Evolutionary conservation across 768 basidiomycete species (phyloP), one percentile per base, ranked within the genome.

Genomic region (Collybia sordida): DNA sequence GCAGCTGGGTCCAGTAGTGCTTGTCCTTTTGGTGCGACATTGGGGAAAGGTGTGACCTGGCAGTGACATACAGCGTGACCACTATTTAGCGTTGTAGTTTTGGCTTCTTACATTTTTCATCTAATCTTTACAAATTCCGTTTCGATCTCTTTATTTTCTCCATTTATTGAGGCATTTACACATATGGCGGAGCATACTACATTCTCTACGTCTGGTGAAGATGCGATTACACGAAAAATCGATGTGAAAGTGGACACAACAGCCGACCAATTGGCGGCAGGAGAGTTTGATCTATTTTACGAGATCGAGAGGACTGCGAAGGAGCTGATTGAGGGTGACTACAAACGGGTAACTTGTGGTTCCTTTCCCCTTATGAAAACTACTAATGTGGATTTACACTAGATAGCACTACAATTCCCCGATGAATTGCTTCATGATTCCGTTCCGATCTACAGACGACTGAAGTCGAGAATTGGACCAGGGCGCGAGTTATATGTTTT

Each of bases 331-430:
- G 64, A 71, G 17, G 82, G 83, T 1, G 74, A 78, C 52, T 93
- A 83, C 69, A 86, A 85, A 66, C 76, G 88, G 59, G 92, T 93
- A 52, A 50, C 9, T 31, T 6, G 31, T 12, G 82, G 39, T 24
- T 47, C 36, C 8, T 11, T 25, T 18, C n/a, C 6, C 42, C 23
- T 19, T 31, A 15, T 15, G n/a, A 25, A n/a, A 25, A 12, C 17
- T n/a, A 19, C 21, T 27, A 15, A 25, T 24, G 11, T 23, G 1
- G 34, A 22, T 8, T 24, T 17, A 27, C 47, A 17, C 49, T 31
- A 93, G 88, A 81, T 94, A 43, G 92, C 92, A 0, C 78, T 99
- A 9, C 97, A 98, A 67, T 98, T 98, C 58, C 96, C 97, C 0
- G 97, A 99, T 64, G 91, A 96, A 63, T 80, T 98, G 18, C 69